Evolutionary conservation across 1,139 yeast genomes (phyloP), one percentile per base, ranked within the genome.

Genomic region (Yamadazyma siamensis): DNA sequence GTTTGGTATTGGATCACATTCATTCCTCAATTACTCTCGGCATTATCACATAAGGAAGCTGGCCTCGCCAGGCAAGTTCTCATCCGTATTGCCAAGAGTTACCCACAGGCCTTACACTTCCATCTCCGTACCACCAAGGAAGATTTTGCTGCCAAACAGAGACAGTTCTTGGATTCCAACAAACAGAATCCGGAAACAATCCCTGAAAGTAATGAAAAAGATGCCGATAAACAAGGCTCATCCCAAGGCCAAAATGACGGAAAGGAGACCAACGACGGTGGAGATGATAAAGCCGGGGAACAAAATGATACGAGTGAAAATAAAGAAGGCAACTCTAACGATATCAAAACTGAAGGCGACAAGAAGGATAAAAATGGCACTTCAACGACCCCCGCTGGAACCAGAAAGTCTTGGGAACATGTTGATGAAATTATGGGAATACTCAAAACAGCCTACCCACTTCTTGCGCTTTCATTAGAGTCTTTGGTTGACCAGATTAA

Each of bases 1-100:
- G 95, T 89, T 3, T 94, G 99, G 99, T 91, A 91, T 53, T 94
- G 98, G 98, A 87, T 91, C 25, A 87, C 97, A 0, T 91, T 84
- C 48, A 88, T 94, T 46, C 98, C 98, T 3, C 98, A 94, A 57
- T 68, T 94, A 39, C 68, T 94, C 47, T 82, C 96, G 1, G 82
- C 96, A 0, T 68, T 94, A 41, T 84, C 96, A 3, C 95, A 88
- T 45, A 82, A 80, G 46, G 98, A 94, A 54, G 97, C 96, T 0
- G 73, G 79, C 35, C 70, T 87, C 54, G 96, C 91, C 2, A 80
- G 94, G 40, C 91, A 82, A 49, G 83, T 94, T 29, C 71, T 94
- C 52, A 82, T 88, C 29, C 74, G 94, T 47, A 91, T 94, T 50
- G 98, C 98, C 1, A 91, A 91, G 64, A 81, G 88, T 32, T 94